Conservation (phyloP, 2,329 filamentous ascomycete genomes). For the Colletotrichum agaves region DNA sequence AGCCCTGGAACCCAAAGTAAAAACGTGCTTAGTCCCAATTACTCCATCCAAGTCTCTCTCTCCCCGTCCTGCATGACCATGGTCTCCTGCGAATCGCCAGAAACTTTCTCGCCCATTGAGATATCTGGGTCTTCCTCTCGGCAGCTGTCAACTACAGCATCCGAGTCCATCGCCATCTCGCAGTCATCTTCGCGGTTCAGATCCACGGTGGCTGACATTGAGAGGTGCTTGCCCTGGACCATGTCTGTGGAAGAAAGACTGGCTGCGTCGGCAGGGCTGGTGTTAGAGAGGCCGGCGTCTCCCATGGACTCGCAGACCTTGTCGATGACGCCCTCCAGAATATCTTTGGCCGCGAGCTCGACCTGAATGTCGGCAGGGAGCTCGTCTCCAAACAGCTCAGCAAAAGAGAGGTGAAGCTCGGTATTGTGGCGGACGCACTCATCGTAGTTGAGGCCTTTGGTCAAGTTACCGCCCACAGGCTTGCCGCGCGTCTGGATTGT, state of each 20-base stretch:
- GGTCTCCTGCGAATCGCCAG: too few relatives aligned
- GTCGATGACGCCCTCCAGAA: constrained; percentile 5
- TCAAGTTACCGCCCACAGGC: constrained; percentile 26
- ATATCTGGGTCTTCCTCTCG: too few relatives aligned
- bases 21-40: neutral
- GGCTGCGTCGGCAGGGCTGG: neutral
- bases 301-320: neutral
- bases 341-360: neutral
- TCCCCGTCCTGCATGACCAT: neutral
- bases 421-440: constrained; percentile 20
- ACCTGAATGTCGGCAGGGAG: constrained; percentile 12
- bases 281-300: neutral
- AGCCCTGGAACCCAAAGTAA: too few relatives aligned
- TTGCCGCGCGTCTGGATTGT: constrained; percentile 28
- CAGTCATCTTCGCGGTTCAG: too few relatives aligned
- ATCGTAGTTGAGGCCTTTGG: neutral
- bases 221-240: too few relatives aligned
- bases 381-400: constrained; percentile 34
- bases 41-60: neutral
- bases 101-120: too few relatives aligned
- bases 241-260: too few relatives aligned
- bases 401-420: constrained; percentile 8
- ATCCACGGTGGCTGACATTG: too few relatives aligned
- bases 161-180: too few relatives aligned
- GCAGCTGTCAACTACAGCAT: too few relatives aligned